Base-by-base conservation (phyloP, 202 grass and related monocot species). In the Zoysia matrella region DNA sequence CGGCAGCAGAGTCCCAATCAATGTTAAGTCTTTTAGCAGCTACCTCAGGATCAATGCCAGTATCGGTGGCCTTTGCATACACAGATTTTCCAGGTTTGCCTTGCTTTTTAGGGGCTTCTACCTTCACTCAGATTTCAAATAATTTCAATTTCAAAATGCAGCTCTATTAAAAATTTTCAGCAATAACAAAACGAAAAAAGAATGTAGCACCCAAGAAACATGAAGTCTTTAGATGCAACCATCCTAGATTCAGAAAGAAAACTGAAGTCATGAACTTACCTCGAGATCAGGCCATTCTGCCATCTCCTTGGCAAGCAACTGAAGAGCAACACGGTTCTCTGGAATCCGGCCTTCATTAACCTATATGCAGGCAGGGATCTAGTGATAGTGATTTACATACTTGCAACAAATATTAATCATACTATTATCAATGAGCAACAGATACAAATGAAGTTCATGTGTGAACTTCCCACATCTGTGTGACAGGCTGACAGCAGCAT, bases 11-110 rank as follows among this genome's bases (percentile, higher is more conserved):
- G 81, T 99, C 93, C 87, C 85, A 99, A 69, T 99, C 93, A 52
- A 95, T 85, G 47, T 95, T 90, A 76, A 99, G 93, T 84, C 85
- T 92, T 94, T 95, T 95, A 22, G 91, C 96, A 80, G 89, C 92
- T 78, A 81, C 76, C 79, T 83, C 58, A 5, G 89, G 93, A 89
- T 95, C 96, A 65, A 95, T 87, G 65, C 96, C 96, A 68, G 93
- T 99, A 79, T 95, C 89, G 43, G 96, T 99, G 48, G 85, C 90
- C 80, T 95, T 94, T 80, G 96, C 93, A 81, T 94, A 94, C 53
- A 85, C 65, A 83, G 93, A 99, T 90, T 91, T 99, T 42, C 77
- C 80, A 86, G 86, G 91, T 9, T 77, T 89, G 8, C 89, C 62
- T 85, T 93, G 94, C 48, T 83, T 44, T 88, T 91, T 93, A 58